Base-by-base conservation (phyloP, 495 filamentous ascomycete species). In the Neurospora sp. region DNA sequence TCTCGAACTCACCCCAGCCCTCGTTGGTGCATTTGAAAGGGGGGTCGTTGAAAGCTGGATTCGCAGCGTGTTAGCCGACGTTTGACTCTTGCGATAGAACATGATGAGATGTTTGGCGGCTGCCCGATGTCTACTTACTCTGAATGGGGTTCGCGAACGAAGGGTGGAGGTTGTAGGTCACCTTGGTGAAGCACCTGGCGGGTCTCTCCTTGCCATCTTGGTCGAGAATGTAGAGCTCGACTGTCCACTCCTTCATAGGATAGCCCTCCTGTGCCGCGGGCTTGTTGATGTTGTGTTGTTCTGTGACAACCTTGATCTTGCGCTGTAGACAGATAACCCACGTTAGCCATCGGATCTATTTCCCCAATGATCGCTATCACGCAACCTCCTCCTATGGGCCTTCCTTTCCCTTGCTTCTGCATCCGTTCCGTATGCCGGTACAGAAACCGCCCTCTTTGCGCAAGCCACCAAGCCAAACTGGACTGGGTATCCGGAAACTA, bases 1-100 rank as follows among this genome's bases (percentile, higher is more conserved):
- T 95, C 78, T 98, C 96, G 79, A 99, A 99, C 83, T 99, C 96
- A 78, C 96, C 96, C 96, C 96, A 99, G 76, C 96, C 96, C 81
- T 96, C 91, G 82, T 99, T 96, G 70, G 88, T 83, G 80, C 97
- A 96, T 35, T 88, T 88, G 85, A 98, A 99, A 0, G 96, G 96
- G 0, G 93, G 90, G 44, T 90, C 90, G 77, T 89, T 90, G 85
- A 95, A 88, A 8, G 89, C 93, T 97, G 76, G 27, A 16, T 61
- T 61, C 27, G 18, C n/a, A 38, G 16, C 8, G 22, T 68, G 31
- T 75, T 53, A 76, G 73, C 69, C 72, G 27, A 12, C 35, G 41
- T 39, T 31, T 53, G 27, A 16, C 10, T 71, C 9, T 74, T 69
- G 71, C 40, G 68, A 71, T 44, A 41, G 22, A 12, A 20, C 16